Base-by-base conservation (phyloP, 257 asterid species). In the Ballota nigra region DNA sequence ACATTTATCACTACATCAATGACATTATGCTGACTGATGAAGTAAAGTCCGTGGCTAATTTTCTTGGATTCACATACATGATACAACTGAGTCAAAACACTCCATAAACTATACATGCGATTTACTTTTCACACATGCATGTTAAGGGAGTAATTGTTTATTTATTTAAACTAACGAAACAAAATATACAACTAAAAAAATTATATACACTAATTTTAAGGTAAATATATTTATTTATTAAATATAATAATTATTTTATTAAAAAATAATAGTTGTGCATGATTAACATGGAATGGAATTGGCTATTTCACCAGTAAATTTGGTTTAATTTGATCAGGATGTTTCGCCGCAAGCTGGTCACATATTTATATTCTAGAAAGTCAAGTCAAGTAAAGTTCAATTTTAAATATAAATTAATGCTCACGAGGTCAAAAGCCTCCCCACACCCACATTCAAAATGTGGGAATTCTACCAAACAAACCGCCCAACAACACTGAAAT, bases 331-430 rank as follows among this genome's bases (percentile, higher is more conserved):
- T 47, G 55, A 47, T 15, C 3, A 15, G 62, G 56, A 40, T 1
- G 55, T 13, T 38, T 38, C 69, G 55, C 12, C 23, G 58, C 3
- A 31, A 23, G 49, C 8, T 45, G 11, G 47, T 8, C 45, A 19
- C 7, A 45, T 3, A 18, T 65, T 64, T 19, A 13, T 29, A 47
- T 66, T 66, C 71, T 26, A 66, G 71, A 66, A 66, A 9, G 43
- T 8, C 41, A 66, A 66, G 28, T 24, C 15, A 16, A 9, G 28
- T 24, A n/a, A 23, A 47, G 3, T 26, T 26, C 29, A 26, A 26
- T 26, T n/a, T n/a, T 8, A 13, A 18, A 22, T 47, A 47, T n/a
- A 47, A n/a, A 16, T 47, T n/a, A 45, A 45, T 16, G 24, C 3
- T 2, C 71, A 49, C 61, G 29, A 52, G 29, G 60, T 53, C 60